phyloP scores from a whole-genome alignment of 768 basidiomycete species.

The Rhizopogon roseolus region DNA sequence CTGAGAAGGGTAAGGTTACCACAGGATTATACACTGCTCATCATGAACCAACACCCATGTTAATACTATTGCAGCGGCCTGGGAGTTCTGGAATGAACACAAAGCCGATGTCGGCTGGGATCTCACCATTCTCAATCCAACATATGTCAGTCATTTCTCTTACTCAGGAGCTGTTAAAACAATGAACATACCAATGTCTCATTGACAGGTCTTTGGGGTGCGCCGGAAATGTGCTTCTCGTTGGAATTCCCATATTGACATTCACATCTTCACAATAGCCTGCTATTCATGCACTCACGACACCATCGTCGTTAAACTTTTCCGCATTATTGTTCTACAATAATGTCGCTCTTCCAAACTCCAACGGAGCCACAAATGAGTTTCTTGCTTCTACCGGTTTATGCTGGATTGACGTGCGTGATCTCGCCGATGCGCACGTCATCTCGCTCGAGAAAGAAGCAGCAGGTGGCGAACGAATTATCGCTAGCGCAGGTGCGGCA shows the following conservation, averaged over 20 bases:
- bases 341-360: conserved; percentile 21
- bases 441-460: conserved; percentile 44
- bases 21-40: neutral
- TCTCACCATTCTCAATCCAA: conserved; percentile 34
- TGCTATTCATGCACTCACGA: conserved; percentile 35
- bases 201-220: conserved; percentile 25
- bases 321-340: conserved; percentile 33
- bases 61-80: conserved; percentile 36
- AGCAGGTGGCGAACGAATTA: conserved; percentile 55
- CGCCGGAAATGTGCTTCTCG: neutral
- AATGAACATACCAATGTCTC: neutral
- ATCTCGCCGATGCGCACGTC: conserved; percentile 50
- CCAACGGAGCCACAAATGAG: conserved; percentile 18
- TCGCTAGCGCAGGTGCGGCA: conserved; percentile 34
- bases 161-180: neutral
- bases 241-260: neutral
- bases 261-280: conserved; percentile 26
- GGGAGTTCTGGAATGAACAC: conserved; percentile 37
- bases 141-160: conserved; percentile 23
- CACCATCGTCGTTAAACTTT: conserved; percentile 32
- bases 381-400: conserved; percentile 19
- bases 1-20: conserved; percentile 45
- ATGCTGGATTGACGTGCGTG: conserved; percentile 49
- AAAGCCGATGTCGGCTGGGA: conserved; percentile 33
- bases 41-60: neutral